These are phyloP conservation scores for Phaeomoniella chlamydospora DNA, from an alignment of 2,329 filamentous ascomycete species.

Conservation along the genomic window DNA sequence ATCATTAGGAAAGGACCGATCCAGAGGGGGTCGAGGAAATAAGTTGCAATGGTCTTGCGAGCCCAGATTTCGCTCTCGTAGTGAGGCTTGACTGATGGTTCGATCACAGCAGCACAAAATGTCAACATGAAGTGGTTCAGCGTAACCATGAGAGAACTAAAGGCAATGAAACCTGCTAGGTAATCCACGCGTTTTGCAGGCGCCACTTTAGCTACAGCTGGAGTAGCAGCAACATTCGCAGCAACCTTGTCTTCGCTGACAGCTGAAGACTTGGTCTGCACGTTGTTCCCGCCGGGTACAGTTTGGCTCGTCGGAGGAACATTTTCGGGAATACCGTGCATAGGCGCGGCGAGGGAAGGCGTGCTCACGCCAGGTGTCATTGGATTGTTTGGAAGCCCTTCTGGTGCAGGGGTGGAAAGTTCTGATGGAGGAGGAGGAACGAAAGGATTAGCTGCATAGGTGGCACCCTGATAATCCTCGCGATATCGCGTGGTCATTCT, in stretches of 20 bases:
- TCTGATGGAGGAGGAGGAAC: background rate
- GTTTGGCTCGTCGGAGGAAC: background rate
- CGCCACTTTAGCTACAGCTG: background rate
- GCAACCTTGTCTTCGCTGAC: background rate
- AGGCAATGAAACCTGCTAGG: conserved; percentile 29
- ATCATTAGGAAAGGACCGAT: conserved; percentile 35
- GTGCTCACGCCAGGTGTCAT: background rate
- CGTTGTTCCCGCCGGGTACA: background rate
- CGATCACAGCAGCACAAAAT: conserved; percentile 25
- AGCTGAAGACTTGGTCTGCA: background rate
- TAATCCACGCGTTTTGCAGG: conserved; percentile 25
- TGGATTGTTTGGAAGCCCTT: background rate
- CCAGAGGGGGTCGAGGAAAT: conserved; percentile 31
- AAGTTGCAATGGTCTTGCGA: conserved; percentile 26
- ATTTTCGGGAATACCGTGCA: background rate
- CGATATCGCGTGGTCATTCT: background rate
- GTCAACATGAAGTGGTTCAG: conserved; percentile 30
- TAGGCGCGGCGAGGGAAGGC: background rate
- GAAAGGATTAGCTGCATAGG: background rate
- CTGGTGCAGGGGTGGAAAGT: background rate
- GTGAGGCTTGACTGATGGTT: conserved; percentile 19
- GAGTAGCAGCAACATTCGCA: background rate
- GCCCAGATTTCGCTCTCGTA: conserved; percentile 25
- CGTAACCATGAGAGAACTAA: conserved; percentile 29
- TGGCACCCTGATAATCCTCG: background rate